These are phyloP conservation scores for Tylopilus subfusipes DNA, from an alignment of 768 basidiomycete genomes.

Conservation along the genomic window DNA sequence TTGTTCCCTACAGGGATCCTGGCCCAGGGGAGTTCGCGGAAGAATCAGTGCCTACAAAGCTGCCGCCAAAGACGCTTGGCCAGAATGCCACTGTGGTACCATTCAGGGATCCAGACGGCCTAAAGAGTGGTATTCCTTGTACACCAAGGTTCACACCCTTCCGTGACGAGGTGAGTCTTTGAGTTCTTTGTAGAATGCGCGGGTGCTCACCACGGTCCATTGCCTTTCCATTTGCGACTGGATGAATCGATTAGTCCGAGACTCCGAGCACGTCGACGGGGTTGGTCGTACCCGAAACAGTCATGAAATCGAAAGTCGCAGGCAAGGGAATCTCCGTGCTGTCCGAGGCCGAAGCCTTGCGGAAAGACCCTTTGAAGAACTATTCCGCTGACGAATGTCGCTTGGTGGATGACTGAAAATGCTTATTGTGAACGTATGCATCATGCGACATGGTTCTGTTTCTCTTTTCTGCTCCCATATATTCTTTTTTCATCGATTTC, in stretches of 20 bases:
- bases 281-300: slow-evolving; percentile 44
- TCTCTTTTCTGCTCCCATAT: slow-evolving; percentile 16
- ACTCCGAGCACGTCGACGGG: slow-evolving; percentile 26
- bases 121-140: slow-evolving; percentile 33
- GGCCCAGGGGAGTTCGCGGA: slow-evolving; percentile 38
- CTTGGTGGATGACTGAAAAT: slow-evolving; percentile 23
- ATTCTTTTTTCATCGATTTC: neutral
- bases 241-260: slow-evolving; percentile 16
- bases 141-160: slow-evolving; percentile 69
- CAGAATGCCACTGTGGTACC: slow-evolving; percentile 35
- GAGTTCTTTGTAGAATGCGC: slow-evolving; percentile 6
- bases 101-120: slow-evolving; percentile 36
- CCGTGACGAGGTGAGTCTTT: slow-evolving; percentile 58
- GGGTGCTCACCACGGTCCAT: neutral
- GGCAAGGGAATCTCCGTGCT: slow-evolving; percentile 40
- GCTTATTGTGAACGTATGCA: neutral
- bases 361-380: slow-evolving; percentile 80
- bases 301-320: slow-evolving; percentile 63
- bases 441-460: neutral
- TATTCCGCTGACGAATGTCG: slow-evolving; percentile 39
- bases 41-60: slow-evolving; percentile 26
- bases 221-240: neutral
- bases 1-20: slow-evolving; percentile 65
- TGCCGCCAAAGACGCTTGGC: slow-evolving; percentile 35
- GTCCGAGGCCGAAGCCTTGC: slow-evolving; percentile 73